Conservation (phyloP, 495 filamentous ascomycete species). For the Acidiella bohemica region DNA sequence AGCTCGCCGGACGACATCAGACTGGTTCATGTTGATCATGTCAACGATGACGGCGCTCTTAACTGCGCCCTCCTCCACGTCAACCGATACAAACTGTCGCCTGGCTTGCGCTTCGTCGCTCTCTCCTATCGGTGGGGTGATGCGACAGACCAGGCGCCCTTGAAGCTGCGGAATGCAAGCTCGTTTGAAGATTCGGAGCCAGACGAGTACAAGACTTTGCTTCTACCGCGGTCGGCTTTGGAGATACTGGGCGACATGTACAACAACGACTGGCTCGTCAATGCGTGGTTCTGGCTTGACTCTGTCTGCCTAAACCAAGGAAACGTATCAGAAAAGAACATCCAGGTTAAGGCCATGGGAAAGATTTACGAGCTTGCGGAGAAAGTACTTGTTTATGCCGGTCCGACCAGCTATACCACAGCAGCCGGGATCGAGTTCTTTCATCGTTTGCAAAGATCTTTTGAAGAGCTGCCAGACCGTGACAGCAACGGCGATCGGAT, state of each 20-base stretch:
- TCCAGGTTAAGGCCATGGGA: not conserved
- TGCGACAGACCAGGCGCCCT: not conserved
- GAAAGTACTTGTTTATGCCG: not conserved
- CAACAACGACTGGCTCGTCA: not conserved
- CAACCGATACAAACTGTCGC: not conserved
- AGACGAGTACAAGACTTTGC: not conserved
- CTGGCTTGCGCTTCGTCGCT: not conserved
- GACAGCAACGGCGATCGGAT: not conserved
- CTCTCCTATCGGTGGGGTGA: slow-evolving; percentile 3
- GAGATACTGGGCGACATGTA: not conserved
- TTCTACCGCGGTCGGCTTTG: not conserved
- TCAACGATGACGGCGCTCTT: not conserved
- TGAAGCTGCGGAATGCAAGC: not conserved
- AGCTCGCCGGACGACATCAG: not conserved
- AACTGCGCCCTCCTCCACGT: not conserved
- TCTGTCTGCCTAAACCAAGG: not conserved
- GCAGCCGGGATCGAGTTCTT: not conserved
- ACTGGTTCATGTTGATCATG: not conserved
- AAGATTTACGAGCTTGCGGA: not conserved
- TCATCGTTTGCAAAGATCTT: not conserved
- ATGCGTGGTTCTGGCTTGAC: not conserved
- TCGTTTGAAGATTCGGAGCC: not conserved
- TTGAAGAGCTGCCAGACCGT: not conserved
- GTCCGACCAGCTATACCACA: not conserved
- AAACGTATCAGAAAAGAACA: not conserved